Conservation (phyloP, 768 basidiomycete genomes). For the Cyathus striatus region DNA sequence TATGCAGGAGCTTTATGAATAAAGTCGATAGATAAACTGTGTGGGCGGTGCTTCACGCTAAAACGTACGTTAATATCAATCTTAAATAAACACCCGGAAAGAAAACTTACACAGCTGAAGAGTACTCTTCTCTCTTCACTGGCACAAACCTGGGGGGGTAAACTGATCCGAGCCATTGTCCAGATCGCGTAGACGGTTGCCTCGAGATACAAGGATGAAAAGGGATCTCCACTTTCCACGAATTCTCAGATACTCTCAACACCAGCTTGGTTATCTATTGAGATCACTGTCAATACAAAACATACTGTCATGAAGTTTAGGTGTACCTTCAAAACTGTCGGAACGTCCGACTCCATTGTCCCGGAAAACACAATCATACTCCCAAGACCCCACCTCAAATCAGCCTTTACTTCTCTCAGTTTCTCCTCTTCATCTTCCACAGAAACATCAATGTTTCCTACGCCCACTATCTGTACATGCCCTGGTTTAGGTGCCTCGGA, state of each 20-base stretch:
- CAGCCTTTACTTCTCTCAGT: constrained; percentile 22
- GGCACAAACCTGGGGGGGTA: constrained; percentile 50
- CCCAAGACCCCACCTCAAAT: constrained; percentile 57
- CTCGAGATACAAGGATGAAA: constrained; percentile 37
- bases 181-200: constrained; percentile 21
- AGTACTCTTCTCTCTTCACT: constrained; percentile 39
- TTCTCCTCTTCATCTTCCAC: constrained; percentile 6
- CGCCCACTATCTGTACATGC: constrained; percentile 34
- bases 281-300: no score
- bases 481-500: neutral
- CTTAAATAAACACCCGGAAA: constrained; percentile 4
- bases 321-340: constrained; percentile 51
- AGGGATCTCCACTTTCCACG: constrained; percentile 66
- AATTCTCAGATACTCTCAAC: constrained; percentile 49
- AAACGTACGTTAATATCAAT: no score
- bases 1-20: constrained; percentile 66
- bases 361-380: constrained; percentile 57
- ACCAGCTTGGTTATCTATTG: constrained; percentile 41
- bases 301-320: no score
- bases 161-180: constrained; percentile 56
- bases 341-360: constrained; percentile 42
- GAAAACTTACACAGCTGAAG: constrained; percentile 41
- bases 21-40: constrained; percentile 49
- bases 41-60: constrained; percentile 62
- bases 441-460: constrained; percentile 33